Evolutionary conservation across 225 moss, liverwort and hornwort genomes (phyloP).

Genomic region (Neckera pumila): DNA sequence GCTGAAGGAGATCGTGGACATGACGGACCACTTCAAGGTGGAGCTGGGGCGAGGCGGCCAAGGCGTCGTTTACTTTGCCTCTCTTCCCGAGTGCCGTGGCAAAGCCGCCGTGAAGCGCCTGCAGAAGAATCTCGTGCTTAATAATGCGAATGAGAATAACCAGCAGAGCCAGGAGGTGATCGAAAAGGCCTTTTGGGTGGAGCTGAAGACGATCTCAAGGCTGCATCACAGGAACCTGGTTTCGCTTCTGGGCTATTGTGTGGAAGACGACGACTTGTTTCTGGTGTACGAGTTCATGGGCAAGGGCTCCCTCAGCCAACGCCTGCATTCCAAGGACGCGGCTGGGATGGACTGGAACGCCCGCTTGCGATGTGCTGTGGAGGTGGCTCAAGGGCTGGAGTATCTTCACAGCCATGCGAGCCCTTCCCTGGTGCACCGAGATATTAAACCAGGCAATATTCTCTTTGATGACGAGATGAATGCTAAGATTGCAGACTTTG

Average conservation of each 20-base stretch:
- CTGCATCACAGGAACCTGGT: slow-evolving; percentile 34
- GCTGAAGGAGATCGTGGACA: slow-evolving; percentile 19
- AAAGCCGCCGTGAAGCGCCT: slow-evolving; percentile 36
- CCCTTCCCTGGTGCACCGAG: slow-evolving; percentile 38
- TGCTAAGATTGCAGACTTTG: slow-evolving; percentile 45
- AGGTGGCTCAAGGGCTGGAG: slow-evolving; percentile 38
- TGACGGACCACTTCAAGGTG: slow-evolving; percentile 20
- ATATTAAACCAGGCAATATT: slow-evolving; percentile 35
- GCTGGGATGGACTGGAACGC: slow-evolving; percentile 14
- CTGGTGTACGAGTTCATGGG: slow-evolving; percentile 42
- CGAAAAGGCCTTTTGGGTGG: slow-evolving; percentile 38
- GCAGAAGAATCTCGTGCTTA: slow-evolving; percentile 4
- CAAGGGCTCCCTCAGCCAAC: slow-evolving; percentile 26
- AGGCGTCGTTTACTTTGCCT: slow-evolving; percentile 24
- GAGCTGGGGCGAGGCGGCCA: slow-evolving; percentile 32
- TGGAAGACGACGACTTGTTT: slow-evolving; percentile 40
- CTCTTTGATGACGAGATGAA: slow-evolving; percentile 39
- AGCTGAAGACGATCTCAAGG: slow-evolving; percentile 32
- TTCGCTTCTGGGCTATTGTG: slow-evolving; percentile 26
- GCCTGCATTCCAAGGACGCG: slow-evolving; percentile 1
- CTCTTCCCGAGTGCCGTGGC: slow-evolving; percentile 2
- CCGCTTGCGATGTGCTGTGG: slow-evolving; percentile 36
- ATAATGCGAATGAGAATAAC: not conserved
- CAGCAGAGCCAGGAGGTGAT: slow-evolving; percentile 9
- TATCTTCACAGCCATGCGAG: slow-evolving; percentile 40